phyloP scores from a whole-genome alignment of 495 filamentous ascomycete species.

The Choiromyces venosus region DNA sequence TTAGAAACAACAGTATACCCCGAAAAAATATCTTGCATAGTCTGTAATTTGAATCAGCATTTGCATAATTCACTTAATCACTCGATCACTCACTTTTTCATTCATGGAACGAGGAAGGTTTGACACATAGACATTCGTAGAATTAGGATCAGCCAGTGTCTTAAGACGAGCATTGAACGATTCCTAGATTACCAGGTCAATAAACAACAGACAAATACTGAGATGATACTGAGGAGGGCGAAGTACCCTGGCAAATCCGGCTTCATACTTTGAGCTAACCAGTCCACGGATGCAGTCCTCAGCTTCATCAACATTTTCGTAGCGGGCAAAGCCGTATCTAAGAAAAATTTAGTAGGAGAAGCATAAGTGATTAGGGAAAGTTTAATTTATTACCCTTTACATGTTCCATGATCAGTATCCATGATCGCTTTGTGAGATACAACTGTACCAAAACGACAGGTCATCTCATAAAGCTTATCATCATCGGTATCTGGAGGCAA shows the following conservation, averaged over 20 bases:
- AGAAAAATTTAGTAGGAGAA: conserved; percentile 31
- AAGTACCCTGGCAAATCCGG: conserved; percentile 82
- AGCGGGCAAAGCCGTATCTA: conserved; percentile 96
- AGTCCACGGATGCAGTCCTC: conserved; percentile 97
- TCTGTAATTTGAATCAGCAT: conserved; percentile 47
- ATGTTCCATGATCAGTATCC: conserved; percentile 78
- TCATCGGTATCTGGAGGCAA: conserved; percentile 92
- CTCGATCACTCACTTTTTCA: conserved; percentile 61
- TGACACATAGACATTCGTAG: conserved; percentile 95
- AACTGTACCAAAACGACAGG: conserved; percentile 79
- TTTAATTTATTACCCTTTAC: conserved; percentile 70
- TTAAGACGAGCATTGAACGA: conserved; percentile 95
- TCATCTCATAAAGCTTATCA: conserved; percentile 75
- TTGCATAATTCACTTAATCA: conserved; percentile 8
- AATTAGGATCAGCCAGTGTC: conserved; percentile 73
- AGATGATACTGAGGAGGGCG: not conserved
- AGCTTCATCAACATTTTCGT: conserved; percentile 75
- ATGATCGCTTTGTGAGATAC: conserved; percentile 96
- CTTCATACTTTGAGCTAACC: conserved; percentile 87
- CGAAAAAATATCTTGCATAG: conserved; percentile 70
- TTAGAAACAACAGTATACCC: conserved; percentile 80
- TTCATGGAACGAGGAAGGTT: conserved; percentile 87
- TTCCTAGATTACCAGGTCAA: conserved; percentile 54
- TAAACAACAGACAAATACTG: conserved; percentile 5
- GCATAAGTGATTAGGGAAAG: conserved; percentile 2